Evolutionary conservation across 495 filamentous ascomycete species (phyloP).

Genomic region (Talaromyces thailandensis): DNA sequence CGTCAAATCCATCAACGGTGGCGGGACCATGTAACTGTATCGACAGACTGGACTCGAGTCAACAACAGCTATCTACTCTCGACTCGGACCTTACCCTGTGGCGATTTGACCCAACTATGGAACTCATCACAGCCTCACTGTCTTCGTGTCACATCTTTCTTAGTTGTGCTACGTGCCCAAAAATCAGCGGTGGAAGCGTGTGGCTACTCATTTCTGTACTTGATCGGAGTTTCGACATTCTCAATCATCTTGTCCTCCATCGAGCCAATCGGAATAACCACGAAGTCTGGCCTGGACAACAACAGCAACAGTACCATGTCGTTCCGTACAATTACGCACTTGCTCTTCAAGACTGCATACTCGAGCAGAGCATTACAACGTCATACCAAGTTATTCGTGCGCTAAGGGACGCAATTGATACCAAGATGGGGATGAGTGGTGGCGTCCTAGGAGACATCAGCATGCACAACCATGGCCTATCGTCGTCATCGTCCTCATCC

Average conservation of each 20-base stretch:
- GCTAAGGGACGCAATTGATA: not conserved
- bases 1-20: constrained; percentile 17
- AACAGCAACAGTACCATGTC: not conserved
- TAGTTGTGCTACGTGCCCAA: constrained; percentile 26
- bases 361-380: not conserved
- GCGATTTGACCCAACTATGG: constrained; percentile 31
- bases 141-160: constrained; percentile 26
- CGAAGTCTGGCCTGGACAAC: not conserved
- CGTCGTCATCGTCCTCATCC: not conserved
- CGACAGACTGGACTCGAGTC: constrained; percentile 23
- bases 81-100: constrained; percentile 19
- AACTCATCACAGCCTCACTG: constrained; percentile 25
- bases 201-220: constrained; percentile 25
- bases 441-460: not conserved
- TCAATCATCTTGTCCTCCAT: constrained; percentile 27
- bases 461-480: not conserved
- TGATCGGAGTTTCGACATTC: constrained; percentile 25
- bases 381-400: not conserved
- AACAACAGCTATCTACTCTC: constrained; percentile 27
- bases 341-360: not conserved
- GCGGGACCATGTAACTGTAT: constrained; percentile 25
- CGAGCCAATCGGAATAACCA: constrained; percentile 11
- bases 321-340: not conserved
- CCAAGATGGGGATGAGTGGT: not conserved
- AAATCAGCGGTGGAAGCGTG: constrained; percentile 21